phyloP scores from a whole-genome alignment of 2,329 filamentous ascomycete species.

The Cercospora beticola region DNA sequence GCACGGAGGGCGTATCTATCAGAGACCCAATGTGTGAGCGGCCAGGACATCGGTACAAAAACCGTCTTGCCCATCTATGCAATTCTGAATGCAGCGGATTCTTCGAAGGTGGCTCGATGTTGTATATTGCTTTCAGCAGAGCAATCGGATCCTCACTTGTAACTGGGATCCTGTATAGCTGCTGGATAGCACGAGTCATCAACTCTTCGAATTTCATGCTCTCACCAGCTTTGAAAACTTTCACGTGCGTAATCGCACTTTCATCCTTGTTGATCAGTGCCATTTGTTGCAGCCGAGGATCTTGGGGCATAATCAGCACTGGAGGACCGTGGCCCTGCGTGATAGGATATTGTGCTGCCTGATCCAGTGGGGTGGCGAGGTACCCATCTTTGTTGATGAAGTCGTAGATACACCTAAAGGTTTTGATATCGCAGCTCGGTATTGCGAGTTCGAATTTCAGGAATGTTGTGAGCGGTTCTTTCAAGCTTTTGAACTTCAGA shows the following conservation, averaged over 20 bases:
- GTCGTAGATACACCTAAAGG: constrained; percentile 40
- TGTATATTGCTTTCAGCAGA: constrained; percentile 40
- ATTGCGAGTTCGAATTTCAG: constrained; percentile 37
- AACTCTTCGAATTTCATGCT: constrained; percentile 42
- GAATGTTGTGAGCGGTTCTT: constrained; percentile 35
- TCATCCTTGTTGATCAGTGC: constrained; percentile 9
- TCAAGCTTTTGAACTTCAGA: constrained; percentile 35
- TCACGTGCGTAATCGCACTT: constrained; percentile 29
- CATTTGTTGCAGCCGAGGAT: not conserved
- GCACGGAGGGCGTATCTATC: not conserved
- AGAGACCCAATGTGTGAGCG: not conserved
- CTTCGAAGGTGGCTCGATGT: constrained; percentile 15
- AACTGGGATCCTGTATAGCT: constrained; percentile 35
- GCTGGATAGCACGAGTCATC: constrained; percentile 36
- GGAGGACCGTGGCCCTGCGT: constrained; percentile 17
- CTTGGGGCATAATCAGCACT: constrained; percentile 7
- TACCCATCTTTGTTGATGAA: constrained; percentile 31
- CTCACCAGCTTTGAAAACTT: constrained; percentile 38
- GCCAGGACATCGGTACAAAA: constrained; percentile 17
- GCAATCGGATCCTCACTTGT: constrained; percentile 41
- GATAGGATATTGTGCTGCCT: constrained; percentile 3
- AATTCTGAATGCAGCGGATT: constrained; percentile 29
- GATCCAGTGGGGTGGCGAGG: constrained; percentile 16
- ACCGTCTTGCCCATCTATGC: constrained; percentile 31
- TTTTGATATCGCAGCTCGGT: constrained; percentile 33